Base-by-base conservation (phyloP, 257 asterid species). In the Coffea canephora region DNA sequence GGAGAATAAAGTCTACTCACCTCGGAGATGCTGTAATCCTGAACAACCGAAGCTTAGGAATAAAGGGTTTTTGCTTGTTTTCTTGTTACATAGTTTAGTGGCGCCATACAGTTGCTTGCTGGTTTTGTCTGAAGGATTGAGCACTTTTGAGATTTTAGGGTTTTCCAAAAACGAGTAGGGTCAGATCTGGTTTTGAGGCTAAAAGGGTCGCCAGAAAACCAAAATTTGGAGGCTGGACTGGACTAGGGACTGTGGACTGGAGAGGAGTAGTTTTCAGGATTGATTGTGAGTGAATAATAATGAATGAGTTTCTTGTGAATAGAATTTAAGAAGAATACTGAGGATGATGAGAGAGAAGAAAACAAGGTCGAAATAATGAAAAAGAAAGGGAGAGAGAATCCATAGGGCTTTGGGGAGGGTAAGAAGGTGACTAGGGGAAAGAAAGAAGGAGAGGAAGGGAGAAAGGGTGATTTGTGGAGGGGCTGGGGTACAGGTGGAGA, bases 241-340 rank as follows among this genome's bases (percentile, higher is more conserved):
- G 71, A 49, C 34, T 25, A 59, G 21, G 25, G 64, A 6, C 64
- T 55, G 9, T 55, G 64, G 64, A 54, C 43, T 65, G 70, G 10
- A 67, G 25, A 66, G 64, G 57, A 70, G 78, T 71, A 66, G 74
- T 78, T 81, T 78, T 84, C 71, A 54, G 82, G 43, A 81, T 27
- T 68, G 57, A 79, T 49, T 23, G 49, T 46, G 59, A 43, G 67
- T 49, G 27, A 50, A 77, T 50, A 71, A 61, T 61, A 62, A 71
- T 76, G 61, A 16, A 71, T 77, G 85, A 84, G 45, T 87, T 82
- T 91, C 93, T 87, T 88, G 97, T 90, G 98, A 90, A 80, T 81
- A 79, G 95, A 93, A 95, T 95, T 93, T 86, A 84, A 84, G 87
- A 79, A 82, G 88, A 89, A 84, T 83, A 78, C 73, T 59, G 76